A percentile compares a stretch with the other conserved stretches of the same genome.
phyloP scores from a whole-genome alignment of 164 flowering plant species.

The Warburgia ugandensis region DNA sequence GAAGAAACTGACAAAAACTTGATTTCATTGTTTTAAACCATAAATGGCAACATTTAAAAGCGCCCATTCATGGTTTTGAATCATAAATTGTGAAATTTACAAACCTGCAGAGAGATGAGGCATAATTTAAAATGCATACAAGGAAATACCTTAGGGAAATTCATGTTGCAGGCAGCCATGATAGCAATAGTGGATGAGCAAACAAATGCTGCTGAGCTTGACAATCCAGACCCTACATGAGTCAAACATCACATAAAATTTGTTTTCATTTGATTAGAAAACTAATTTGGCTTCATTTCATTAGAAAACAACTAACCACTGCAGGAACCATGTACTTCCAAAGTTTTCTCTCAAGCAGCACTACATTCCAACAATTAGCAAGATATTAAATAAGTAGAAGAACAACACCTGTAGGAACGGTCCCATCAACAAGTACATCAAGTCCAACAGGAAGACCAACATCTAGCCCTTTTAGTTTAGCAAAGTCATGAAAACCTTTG shows the following conservation, averaged over 20 bases:
- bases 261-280: not conserved
- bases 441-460: conserved; percentile 77
- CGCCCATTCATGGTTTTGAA: no score
- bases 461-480: conserved; percentile 61
- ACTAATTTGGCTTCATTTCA: no score
- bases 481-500: conserved; percentile 82
- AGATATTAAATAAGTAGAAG: not conserved
- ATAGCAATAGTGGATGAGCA: conserved; percentile 91
- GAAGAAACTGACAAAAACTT: no score
- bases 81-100: no score
- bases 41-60: no score
- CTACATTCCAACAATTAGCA: not conserved
- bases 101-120: not conserved
- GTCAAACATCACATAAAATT: conserved; percentile 1
- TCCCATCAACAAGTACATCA: conserved; percentile 86
- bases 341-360: not conserved
- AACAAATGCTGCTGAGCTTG: conserved; percentile 98
- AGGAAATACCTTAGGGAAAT: conserved; percentile 66
- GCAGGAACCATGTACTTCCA: not conserved
- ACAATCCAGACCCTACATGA: conserved; percentile 78
- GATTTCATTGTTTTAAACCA: no score
- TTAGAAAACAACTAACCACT: not conserved
- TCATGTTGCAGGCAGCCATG: conserved; percentile 70
- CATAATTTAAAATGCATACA: not conserved
- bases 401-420: conserved; percentile 78